These are phyloP conservation scores for Neonectria neomacrospora DNA, from an alignment of 2,329 filamentous ascomycete species.

Conservation along the genomic window DNA sequence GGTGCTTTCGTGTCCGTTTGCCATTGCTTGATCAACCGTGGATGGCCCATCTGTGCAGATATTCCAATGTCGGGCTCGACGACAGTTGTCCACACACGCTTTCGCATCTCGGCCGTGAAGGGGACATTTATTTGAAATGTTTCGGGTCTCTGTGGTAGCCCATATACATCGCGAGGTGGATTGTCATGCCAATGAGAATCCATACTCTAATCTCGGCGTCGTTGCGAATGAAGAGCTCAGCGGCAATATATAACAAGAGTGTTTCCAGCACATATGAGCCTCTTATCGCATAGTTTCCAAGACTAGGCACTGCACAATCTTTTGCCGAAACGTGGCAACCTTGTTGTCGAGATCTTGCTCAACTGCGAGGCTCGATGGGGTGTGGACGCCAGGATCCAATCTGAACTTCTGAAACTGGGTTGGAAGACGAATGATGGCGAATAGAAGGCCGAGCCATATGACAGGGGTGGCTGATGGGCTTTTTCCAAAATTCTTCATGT, in stretches of 20 bases:
- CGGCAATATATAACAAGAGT: constrained; percentile 48
- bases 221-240: constrained; percentile 45
- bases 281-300: constrained; percentile 54
- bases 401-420: constrained; percentile 23
- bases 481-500: constrained; percentile 58
- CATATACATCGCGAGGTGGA: constrained; percentile 53
- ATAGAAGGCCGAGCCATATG: constrained; percentile 60
- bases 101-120: constrained; percentile 58
- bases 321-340: background rate
- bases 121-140: constrained; percentile 51
- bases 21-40: constrained; percentile 54
- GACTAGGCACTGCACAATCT: constrained; percentile 48
- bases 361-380: background rate
- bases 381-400: background rate
- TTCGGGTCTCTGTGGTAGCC: constrained; percentile 58
- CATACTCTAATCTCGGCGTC: constrained; percentile 51
- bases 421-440: constrained; percentile 57
- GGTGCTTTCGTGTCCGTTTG: constrained; percentile 56
- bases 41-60: constrained; percentile 59
- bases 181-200: constrained; percentile 48
- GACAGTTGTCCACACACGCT: constrained; percentile 55
- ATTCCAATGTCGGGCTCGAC: constrained; percentile 55
- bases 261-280: constrained; percentile 56
- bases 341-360: background rate
- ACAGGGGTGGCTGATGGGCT: constrained; percentile 50